Base-by-base conservation (phyloP, 2,329 filamentous ascomycete genomes). In the Pseudogymnoascus sp. region DNA sequence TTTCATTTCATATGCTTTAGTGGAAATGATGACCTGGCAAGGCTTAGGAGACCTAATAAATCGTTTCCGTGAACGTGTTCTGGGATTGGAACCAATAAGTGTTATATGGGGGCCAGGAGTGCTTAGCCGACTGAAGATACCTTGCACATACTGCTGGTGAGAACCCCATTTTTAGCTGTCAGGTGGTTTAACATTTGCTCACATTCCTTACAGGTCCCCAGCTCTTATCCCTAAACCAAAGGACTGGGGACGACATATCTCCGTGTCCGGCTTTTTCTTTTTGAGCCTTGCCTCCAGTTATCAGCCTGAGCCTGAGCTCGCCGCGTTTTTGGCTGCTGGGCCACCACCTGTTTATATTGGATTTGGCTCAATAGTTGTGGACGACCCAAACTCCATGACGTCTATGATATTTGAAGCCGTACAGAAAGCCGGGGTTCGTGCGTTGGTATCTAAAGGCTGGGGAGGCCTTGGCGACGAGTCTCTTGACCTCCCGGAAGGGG, bases 1-100 rank as follows among this genome's bases (percentile, higher is more conserved):
- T 72, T 91, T 90, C 70, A 90, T 93, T 71, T 88, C 84, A 1
- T 94, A 92, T 70, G 86, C 88, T 0, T 74, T 93, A 36, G 88
- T 93, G 1, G 89, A 93, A 70, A 87, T 90, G 83, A 90, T 93
- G 81, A 88, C 91, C 1, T 96, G 92, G 92, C 91, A 96, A 73
- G 92, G 92, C 0, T 78, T 93, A 0, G 89, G 89, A 2, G 89
- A 92, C 70, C 75, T 93, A 28, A 82, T 93, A 65, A 93, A 93
- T 68, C 78, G 84, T 28, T 91, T 92, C 67, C 81, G 90, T 54
- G 79, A 84, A 4, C 83, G 86, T 60, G 89, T 85, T 0, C 76
- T 93, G 1, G 82, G 81, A 1, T 75, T 93, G 0, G 89, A 92
- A 65, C 86, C 88, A 0, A 84, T 93, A 1, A 89, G 86, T 36